These are phyloP conservation scores for Penicillium flavigenum DNA, from an alignment of 495 filamentous ascomycete species.

Conservation along the genomic window DNA sequence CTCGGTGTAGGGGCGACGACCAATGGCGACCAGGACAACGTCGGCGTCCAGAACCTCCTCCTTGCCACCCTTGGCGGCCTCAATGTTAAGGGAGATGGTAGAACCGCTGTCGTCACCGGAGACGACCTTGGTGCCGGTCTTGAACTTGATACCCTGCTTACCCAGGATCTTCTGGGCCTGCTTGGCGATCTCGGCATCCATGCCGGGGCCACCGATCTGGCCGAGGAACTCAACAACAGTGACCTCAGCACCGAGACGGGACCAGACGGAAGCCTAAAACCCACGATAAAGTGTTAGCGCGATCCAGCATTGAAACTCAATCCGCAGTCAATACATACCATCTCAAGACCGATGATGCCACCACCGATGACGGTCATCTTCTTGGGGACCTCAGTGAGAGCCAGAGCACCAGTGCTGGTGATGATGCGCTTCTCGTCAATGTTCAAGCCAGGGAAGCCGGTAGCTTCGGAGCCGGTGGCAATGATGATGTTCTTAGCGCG, in stretches of 20 bases:
- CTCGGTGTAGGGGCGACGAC: conserved; percentile 89
- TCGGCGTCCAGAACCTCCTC: conserved; percentile 88
- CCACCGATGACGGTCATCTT: conserved; percentile 98
- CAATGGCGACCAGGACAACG: conserved; percentile 95
- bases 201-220: conserved; percentile 96
- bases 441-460: conserved; percentile 91
- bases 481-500: conserved; percentile 96
- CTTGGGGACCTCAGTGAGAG: conserved; percentile 86
- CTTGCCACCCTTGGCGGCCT: conserved; percentile 96
- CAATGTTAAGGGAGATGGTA: conserved; percentile 73
- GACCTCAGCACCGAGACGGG: conserved; percentile 85
- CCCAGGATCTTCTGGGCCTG: conserved; percentile 84
- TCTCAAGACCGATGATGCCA: conserved; percentile 98
- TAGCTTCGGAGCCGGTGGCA: conserved; percentile 89
- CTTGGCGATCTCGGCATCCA: conserved; percentile 95
- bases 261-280: conserved; percentile 86
- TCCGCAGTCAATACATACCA: conserved; percentile 54
- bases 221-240: conserved; percentile 95
- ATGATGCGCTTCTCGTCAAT: conserved; percentile 97
- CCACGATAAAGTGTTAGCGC: conserved; percentile 8
- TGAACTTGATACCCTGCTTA: conserved; percentile 99
- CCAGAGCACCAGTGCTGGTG: conserved; percentile 92
- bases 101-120: conserved; percentile 78
- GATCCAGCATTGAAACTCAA: background rate
- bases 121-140: conserved; percentile 91